Base-by-base conservation (phyloP, 192 early-diverging fungal genomes). In the Linnemannia hyalina region DNA sequence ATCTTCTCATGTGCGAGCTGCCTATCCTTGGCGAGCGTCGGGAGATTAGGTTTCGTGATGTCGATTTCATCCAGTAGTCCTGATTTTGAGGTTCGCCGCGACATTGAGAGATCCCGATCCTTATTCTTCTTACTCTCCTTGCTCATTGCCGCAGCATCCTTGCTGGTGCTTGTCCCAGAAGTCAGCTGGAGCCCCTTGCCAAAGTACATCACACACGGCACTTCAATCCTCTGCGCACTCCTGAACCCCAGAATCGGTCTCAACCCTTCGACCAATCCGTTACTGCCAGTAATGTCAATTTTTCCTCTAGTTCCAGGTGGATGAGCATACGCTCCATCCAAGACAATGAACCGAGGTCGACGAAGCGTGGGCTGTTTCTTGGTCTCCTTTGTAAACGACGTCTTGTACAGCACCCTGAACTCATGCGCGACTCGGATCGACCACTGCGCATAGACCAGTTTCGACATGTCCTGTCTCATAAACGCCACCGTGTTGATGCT, bases 361-460 rank as follows among this genome's bases (percentile, higher is more conserved):
- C 71, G 42, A 20, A 46, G 22, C n/a, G 23, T 44, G 5, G 38
- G 71, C 6, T 18, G 42, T 11, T 1, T 70, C 22, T n/a, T 41
- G 36, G 16, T 69, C 5, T 26, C 26, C 6, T 23, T 32, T 38
- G 26, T 22, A 0, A 29, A 15, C 1, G 41, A 11, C 0, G 29
- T n/a, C 65, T 44, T 68, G 38, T 16, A 7, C 0, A 80, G 20
- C 0, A 63, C 16, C 36, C 32, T 54, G 29, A 75, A 63, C 10
- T 74, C 74, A 47, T 75, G 69, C 3, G 70, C 70, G 6, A 77
- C 47, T 32, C 78, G 78, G 18, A 80, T 80, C 4, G 78, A 80
- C 83, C 78, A 80, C 20, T 85, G 83, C 7, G 83, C 70, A 49
- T 85, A 85, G 15, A 85, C 46, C 22, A 85, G 47, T 6, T 54